Percentiles rank a stretch among this genome's conserved stretches.
These are phyloP conservation scores for Umbellularia californica DNA, from an alignment of 164 flowering plant species.

Conservation along the genomic window DNA sequence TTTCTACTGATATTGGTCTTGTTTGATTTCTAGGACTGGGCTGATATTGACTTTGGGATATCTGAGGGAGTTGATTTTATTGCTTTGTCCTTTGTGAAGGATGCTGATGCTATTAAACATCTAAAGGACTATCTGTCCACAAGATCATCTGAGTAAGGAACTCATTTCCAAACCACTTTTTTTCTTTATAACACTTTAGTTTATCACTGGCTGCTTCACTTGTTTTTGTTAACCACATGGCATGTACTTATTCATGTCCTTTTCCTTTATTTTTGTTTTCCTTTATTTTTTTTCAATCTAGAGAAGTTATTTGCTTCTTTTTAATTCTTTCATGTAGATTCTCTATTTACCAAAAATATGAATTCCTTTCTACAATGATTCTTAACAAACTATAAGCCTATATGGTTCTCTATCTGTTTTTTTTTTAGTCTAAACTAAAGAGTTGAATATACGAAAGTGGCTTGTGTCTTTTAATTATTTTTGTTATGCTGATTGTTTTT, in stretches of 20 bases:
- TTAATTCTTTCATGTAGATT: background rate
- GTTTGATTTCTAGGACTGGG: constrained; percentile 62
- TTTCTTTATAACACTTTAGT: background rate
- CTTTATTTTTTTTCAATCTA: background rate
- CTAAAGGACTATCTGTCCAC: constrained; percentile 57
- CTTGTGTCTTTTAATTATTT: no score
- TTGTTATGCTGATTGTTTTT: background rate
- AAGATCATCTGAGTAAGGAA: constrained; percentile 58
- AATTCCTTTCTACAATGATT: background rate
- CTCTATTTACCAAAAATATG: background rate
- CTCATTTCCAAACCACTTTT: background rate
- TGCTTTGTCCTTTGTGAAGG: constrained; percentile 77
- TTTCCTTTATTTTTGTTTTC: background rate
- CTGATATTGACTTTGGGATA: constrained; percentile 79
- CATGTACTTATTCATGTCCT: background rate
- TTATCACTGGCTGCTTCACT: background rate
- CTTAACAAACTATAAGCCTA: no score
- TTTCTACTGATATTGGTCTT: constrained; percentile 4
- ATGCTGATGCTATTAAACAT: constrained; percentile 49
- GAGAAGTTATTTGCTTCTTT: background rate
- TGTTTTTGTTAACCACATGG: background rate
- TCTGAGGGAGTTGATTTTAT: constrained; percentile 84
- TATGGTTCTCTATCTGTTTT: no score
- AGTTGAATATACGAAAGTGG: background rate
- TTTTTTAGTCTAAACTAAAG: background rate